phyloP scores from a whole-genome alignment of 2,329 filamentous ascomycete species.

The Trichoderma sp. region DNA sequence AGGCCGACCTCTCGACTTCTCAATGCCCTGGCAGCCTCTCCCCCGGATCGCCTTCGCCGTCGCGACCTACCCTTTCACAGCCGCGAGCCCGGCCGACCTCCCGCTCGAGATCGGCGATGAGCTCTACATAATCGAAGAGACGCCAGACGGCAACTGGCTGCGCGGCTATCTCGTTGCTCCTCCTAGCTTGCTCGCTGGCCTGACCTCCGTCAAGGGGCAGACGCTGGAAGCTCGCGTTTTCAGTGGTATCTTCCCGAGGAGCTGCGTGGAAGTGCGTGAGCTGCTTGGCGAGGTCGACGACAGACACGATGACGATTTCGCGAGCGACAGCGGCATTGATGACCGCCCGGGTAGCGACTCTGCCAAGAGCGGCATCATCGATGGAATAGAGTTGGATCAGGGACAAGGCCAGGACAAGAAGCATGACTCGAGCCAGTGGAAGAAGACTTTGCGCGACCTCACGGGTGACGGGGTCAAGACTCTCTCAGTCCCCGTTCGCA shows the following conservation, averaged over 20 bases:
- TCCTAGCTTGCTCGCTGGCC: constrained; percentile 84
- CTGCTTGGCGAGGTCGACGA: constrained; percentile 76
- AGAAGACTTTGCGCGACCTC: constrained; percentile 42
- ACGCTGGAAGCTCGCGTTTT: constrained; percentile 95
- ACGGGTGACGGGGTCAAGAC: constrained; percentile 46
- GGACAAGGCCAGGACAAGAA: constrained; percentile 40
- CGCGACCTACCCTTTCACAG: constrained; percentile 90
- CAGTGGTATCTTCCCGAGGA: constrained; percentile 95
- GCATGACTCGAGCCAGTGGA: constrained; percentile 33
- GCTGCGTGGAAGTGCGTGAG: constrained; percentile 93
- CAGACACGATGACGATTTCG: constrained; percentile 46
- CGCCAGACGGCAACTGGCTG: constrained; percentile 88
- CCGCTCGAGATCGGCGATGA: constrained; percentile 98
- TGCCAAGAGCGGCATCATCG: constrained; percentile 56
- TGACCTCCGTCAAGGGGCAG: constrained; percentile 89
- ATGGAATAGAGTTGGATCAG: constrained; percentile 43
- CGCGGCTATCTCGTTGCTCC: constrained; percentile 94
- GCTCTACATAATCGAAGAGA: constrained; percentile 97
- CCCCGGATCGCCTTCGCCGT: constrained; percentile 97
- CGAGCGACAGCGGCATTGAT: constrained; percentile 40
- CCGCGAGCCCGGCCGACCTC: constrained; percentile 83
- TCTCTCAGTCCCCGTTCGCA: constrained; percentile 53
- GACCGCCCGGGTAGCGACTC: constrained; percentile 50
- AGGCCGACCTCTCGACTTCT: constrained; percentile 32
- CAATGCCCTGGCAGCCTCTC: constrained; percentile 96